Percentiles rank a stretch among this genome's conserved stretches.
Conservation (phyloP, 2,329 filamentous ascomycete genomes). For the Alternaria brassicae region DNA sequence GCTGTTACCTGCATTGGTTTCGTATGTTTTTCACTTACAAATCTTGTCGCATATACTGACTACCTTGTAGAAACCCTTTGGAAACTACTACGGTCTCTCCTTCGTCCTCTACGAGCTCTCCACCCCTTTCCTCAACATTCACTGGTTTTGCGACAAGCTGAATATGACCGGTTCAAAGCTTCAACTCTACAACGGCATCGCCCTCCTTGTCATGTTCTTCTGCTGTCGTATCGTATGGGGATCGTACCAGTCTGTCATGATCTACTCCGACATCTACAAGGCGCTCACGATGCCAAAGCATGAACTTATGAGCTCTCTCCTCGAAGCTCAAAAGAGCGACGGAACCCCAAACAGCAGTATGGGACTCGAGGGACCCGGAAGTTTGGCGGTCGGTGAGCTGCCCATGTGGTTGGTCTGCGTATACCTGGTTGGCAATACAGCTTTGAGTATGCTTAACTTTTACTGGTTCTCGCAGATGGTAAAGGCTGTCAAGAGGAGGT, state of each 20-base stretch:
- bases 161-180: constrained; percentile 75
- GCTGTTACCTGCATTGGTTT: constrained; percentile 79
- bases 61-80: constrained; percentile 71
- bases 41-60: constrained; percentile 19
- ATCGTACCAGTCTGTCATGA: constrained; percentile 69
- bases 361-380: constrained; percentile 21
- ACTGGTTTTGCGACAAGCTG: constrained; percentile 91
- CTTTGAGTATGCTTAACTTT: constrained; percentile 76
- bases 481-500: constrained; percentile 77
- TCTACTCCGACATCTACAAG: constrained; percentile 71
- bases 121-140: constrained; percentile 82
- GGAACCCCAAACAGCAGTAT: constrained; percentile 50
- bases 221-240: constrained; percentile 78
- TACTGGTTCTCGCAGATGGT: constrained; percentile 91
- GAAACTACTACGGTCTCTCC: constrained; percentile 80
- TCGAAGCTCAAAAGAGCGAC: constrained; percentile 54
- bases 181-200: constrained; percentile 79
- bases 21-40: constrained; percentile 59
- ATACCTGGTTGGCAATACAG: constrained; percentile 75
- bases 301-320: constrained; percentile 19
- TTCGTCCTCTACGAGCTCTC: constrained; percentile 90
- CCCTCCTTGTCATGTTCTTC: constrained; percentile 76
- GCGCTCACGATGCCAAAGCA: constrained; percentile 41
- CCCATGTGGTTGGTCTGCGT: constrained; percentile 72
- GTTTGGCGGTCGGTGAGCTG: constrained; percentile 50